These are phyloP conservation scores for Rubroshorea leprosula DNA, from an alignment of 345 rosid genomes.

Conservation along the genomic window DNA sequence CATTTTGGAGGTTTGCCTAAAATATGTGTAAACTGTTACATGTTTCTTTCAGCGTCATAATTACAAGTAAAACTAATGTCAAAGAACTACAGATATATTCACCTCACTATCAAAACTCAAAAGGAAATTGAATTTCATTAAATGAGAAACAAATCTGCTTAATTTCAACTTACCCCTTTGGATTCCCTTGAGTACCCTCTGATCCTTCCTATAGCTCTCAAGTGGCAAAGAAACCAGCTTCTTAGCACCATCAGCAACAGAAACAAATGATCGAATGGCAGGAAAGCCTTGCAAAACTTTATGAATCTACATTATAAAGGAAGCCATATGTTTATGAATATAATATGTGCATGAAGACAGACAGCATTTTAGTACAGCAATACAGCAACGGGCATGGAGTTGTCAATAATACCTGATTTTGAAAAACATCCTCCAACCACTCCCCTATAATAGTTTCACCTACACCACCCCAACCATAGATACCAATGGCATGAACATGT, in stretches of 20 bases:
- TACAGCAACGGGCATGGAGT: too few species aligned
- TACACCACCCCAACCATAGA: conserved; percentile 80
- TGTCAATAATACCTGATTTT: conserved; percentile 71
- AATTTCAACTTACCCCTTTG: conserved; percentile 72
- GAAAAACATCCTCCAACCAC: conserved; percentile 94
- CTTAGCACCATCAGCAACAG: conserved; percentile 72
- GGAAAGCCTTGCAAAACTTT: conserved; percentile 71
- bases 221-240: conserved; percentile 86
- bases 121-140: background rate
- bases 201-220: conserved; percentile 81
- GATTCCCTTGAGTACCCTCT: conserved; percentile 76
- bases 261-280: conserved; percentile 62
- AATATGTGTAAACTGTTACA: too few species aligned
- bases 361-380: conserved; percentile 8
- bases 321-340: conserved; percentile 8
- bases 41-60: background rate
- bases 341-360: conserved; percentile 11
- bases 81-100: background rate
- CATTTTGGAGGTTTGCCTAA: too few species aligned
- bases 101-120: background rate
- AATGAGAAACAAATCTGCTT: background rate
- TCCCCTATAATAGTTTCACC: conserved; percentile 81
- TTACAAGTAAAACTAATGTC: background rate
- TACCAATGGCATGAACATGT: conserved; percentile 80
- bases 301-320: conserved; percentile 52